Evolutionary conservation across 2,329 filamentous ascomycete genomes (phyloP), one percentile per base, ranked within the genome.

Genomic region (Calonectria leucothoes): DNA sequence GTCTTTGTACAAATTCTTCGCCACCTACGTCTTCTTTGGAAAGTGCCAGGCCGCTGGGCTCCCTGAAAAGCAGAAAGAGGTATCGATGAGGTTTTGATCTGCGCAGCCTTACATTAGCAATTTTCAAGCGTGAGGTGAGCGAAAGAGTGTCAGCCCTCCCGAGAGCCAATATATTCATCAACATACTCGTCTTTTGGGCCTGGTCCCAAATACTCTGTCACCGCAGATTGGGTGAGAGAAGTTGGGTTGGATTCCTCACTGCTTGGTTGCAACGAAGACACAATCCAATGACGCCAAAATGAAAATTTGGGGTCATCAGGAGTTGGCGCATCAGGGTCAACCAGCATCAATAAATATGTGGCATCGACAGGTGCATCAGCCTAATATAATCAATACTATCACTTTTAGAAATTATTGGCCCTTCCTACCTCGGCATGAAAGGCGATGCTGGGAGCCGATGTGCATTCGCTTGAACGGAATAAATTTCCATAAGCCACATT

Each of bases 281-380:
- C 79, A 31, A 91, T 84, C 87, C 88, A 90, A 76, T 91, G 89
- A 25, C 89, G 83, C 88, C 88, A 90, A 77, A 88, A 90, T 0
- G 88, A 87, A 77, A 89, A 90, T 76, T 88, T 89, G 7, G 88
- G 88, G 65, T 90, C 87, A 42, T 88, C 87, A 0, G 89, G 89
- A 0, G 88, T 90, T 0, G 89, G 89, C 25, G 89, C 89, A 72
- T 90, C 89, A 0, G 89, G 88, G 69, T 90, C 89, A 27, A 89
- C 83, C 49, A 91, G 83, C 74, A 90, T 81, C 65, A 90, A 82
- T 42, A 86, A 84, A 80, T 88, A 90, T 1, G 82, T 83, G 0
- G 82, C 76, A 33, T 78, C 80, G 11, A 78, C 73, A 0, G 79
- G 72, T 3, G 78, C 78, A n/a, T 78, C 80, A 6, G 72, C 35